phyloP scores from a whole-genome alignment of 2,329 filamentous ascomycete genomes.

The Cercospora nicotianae region DNA sequence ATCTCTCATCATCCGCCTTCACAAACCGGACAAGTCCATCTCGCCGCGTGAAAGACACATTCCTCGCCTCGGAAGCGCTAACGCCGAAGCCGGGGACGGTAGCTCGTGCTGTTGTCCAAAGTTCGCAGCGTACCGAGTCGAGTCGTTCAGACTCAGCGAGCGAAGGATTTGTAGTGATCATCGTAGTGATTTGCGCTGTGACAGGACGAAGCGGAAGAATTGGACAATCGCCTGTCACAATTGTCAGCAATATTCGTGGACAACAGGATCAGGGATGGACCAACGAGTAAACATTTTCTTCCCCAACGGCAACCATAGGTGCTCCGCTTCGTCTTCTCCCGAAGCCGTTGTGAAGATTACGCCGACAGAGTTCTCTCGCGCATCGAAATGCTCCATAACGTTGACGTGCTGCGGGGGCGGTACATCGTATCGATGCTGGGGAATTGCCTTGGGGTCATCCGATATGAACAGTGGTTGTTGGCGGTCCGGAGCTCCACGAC shows the following conservation, averaged over 20 bases:
- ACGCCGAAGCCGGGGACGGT: not conserved
- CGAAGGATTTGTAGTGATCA: constrained; percentile 30
- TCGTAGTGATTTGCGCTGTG: constrained; percentile 34
- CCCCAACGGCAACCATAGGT: constrained; percentile 38
- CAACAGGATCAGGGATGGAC: constrained; percentile 10
- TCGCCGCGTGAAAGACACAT: constrained; percentile 32
- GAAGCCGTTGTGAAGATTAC: constrained; percentile 31
- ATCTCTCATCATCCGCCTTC: constrained; percentile 31
- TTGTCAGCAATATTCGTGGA: constrained; percentile 1
- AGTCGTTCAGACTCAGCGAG: constrained; percentile 29
- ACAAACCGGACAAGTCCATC: constrained; percentile 40
- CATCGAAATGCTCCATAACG: constrained; percentile 25
- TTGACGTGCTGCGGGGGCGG: constrained; percentile 3
- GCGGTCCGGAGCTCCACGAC: not conserved
- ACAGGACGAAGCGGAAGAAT: constrained; percentile 33
- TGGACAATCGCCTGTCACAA: constrained; percentile 30
- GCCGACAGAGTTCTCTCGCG: constrained; percentile 34
- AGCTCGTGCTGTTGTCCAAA: constrained; percentile 17
- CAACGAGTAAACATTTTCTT: constrained; percentile 32
- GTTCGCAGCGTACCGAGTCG: constrained; percentile 27
- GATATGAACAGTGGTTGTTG: not conserved
- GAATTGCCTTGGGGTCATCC: not conserved
- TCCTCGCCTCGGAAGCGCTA: constrained; percentile 9
- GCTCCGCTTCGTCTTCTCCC: constrained; percentile 26
- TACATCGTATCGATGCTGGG: not conserved